A percentile compares a stretch with the other conserved stretches of the same genome.
Evolutionary conservation across 768 basidiomycete genomes (phyloP).

Genomic region (Pholiota molesta): DNA sequence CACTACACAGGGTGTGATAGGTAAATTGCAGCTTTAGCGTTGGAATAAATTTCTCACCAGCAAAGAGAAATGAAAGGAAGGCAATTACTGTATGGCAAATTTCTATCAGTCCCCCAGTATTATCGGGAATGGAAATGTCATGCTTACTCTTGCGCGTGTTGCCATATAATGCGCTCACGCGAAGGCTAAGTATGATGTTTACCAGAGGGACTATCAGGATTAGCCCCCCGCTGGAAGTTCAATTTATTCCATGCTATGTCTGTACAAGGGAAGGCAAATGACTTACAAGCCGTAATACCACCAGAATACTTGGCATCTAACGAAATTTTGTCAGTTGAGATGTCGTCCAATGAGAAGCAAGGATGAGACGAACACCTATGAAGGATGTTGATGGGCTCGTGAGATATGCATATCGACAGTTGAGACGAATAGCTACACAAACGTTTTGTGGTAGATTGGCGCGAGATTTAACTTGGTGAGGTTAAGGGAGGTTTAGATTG

Average conservation of each 20-base stretch:
- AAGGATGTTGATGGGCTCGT: neutral
- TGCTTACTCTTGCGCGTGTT: neutral
- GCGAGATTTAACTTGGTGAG: no score
- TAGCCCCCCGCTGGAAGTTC: neutral
- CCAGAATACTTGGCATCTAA: neutral
- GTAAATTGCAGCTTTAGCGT: neutral
- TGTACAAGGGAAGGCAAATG: neutral
- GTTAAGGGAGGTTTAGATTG: no score
- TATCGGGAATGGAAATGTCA: neutral
- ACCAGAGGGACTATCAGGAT: neutral
- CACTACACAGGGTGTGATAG: neutral
- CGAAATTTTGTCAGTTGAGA: neutral
- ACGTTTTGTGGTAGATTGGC: no score
- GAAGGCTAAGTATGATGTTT: neutral
- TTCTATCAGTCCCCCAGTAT: no score
- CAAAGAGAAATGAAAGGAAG: neutral
- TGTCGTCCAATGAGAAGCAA: neutral
- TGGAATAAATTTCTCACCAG: neutral
- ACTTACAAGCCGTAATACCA: slow-evolving; percentile 1
- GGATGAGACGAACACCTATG: neutral
- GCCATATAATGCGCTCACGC: slow-evolving; percentile 2
- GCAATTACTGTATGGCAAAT: neutral
- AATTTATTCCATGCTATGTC: neutral
- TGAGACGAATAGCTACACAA: no score
- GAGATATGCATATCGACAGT: no score